Conservation (phyloP, 2,329 filamentous ascomycete genomes). For the Sporothrix luriei region DNA sequence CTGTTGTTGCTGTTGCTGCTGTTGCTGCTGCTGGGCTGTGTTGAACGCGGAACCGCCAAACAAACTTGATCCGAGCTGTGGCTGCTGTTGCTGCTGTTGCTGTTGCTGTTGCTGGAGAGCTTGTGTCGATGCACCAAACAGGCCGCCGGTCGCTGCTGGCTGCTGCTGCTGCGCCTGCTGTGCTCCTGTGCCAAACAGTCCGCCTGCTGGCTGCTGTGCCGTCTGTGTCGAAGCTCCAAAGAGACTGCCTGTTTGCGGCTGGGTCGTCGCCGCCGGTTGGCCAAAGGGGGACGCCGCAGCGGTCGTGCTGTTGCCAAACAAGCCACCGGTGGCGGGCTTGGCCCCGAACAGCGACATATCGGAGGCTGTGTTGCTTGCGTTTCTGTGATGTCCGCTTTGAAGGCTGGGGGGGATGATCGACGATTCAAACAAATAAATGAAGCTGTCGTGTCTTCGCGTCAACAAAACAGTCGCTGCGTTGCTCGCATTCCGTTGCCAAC, state of each 20-base stretch:
- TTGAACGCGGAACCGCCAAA: constrained; percentile 23
- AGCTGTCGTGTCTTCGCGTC: constrained; percentile 16
- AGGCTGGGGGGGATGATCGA: background rate
- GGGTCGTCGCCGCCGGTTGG: constrained; percentile 38
- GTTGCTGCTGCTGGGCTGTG: constrained; percentile 34
- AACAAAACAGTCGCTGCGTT: constrained; percentile 4
- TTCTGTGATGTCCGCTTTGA: background rate
- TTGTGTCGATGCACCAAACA: constrained; percentile 32
- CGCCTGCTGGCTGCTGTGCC: constrained; percentile 25
- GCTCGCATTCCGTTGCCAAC: background rate
- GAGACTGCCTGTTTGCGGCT: constrained; percentile 36
- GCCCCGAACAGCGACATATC: constrained; percentile 37
- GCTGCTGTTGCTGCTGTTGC: constrained; percentile 37
- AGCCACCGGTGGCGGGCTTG: constrained; percentile 31
- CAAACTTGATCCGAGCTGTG: constrained; percentile 32
- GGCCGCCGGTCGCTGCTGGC: constrained; percentile 5
- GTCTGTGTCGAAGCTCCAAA: constrained; percentile 37
- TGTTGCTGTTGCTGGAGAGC: constrained; percentile 38
- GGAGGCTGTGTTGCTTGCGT: background rate
- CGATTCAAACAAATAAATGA: background rate
- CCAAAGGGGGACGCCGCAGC: constrained; percentile 28
- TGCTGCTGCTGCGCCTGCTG: constrained; percentile 28
- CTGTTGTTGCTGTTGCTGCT: constrained; percentile 40
- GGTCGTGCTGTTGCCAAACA: constrained; percentile 30
- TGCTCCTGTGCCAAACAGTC: constrained; percentile 29